Percentiles rank a stretch among this genome's conserved stretches.
Conservation (phyloP, 148 eudicot species). For the Rhododendron molle region DNA sequence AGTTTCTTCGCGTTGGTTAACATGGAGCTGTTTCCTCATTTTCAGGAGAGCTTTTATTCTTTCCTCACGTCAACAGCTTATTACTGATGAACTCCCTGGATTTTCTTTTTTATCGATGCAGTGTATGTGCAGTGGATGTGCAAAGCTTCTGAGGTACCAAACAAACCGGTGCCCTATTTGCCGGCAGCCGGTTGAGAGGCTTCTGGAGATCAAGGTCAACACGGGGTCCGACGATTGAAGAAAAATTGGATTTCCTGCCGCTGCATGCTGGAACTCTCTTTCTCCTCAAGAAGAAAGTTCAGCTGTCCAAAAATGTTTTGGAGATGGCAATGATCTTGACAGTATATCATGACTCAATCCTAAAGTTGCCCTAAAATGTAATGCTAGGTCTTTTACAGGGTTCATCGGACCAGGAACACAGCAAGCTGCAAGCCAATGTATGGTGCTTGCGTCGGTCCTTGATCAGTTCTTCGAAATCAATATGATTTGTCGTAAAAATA, state of each 20-base stretch:
- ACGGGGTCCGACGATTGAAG: constrained; percentile 35
- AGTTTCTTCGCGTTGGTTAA: background rate
- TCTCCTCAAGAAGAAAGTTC: background rate
- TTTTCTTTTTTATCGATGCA: constrained; percentile 33
- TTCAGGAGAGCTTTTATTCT: background rate
- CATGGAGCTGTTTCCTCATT: background rate
- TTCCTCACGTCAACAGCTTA: background rate
- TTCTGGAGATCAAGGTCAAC: constrained; percentile 87
- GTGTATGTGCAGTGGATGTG: constrained; percentile 99
- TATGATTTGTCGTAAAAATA: background rate
- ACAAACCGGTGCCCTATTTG: constrained; percentile 97
- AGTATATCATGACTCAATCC: background rate
- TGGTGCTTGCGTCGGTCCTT: background rate
- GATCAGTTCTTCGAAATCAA: background rate
- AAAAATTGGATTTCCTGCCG: background rate
- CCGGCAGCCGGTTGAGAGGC: constrained; percentile 94
- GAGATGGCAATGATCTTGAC: background rate
- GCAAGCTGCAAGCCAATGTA: background rate
- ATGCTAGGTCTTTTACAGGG: background rate
- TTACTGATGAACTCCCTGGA: background rate
- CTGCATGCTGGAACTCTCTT: background rate
- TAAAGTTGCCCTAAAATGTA: background rate
- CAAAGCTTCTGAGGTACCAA: constrained; percentile 88
- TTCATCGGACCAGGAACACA: background rate
- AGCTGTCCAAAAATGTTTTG: background rate